These are phyloP conservation scores for Pythium sp. DNA, from an alignment of 352 stramenopile genomes.

Conservation along the genomic window DNA sequence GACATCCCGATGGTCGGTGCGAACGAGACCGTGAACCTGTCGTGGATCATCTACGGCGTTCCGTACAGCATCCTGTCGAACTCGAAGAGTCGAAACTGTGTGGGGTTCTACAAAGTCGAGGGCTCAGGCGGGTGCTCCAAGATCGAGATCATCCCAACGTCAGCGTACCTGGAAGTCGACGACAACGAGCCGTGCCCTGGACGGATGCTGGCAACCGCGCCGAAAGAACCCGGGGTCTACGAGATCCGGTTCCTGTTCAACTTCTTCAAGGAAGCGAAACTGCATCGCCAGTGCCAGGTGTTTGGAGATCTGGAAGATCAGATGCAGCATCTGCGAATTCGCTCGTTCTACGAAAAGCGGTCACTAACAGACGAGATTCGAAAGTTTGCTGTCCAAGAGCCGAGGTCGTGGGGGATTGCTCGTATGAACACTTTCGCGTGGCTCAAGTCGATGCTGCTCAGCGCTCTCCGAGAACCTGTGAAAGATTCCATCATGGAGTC, in stretches of 20 bases:
- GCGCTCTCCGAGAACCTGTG: constrained; percentile 39
- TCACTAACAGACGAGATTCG: constrained; percentile 41
- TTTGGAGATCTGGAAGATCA: constrained; percentile 60
- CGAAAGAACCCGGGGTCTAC: constrained; percentile 50
- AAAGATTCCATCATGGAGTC: constrained; percentile 27
- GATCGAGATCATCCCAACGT: constrained; percentile 53
- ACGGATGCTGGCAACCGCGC: constrained; percentile 42
- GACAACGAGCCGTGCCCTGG: constrained; percentile 37
- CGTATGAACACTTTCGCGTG: constrained; percentile 48
- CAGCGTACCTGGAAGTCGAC: constrained; percentile 41
- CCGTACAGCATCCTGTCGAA: constrained; percentile 46
- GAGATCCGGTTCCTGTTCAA: constrained; percentile 68
- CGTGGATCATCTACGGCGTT: constrained; percentile 54
- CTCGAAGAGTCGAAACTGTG: constrained; percentile 45
- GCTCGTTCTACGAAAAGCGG: constrained; percentile 50
- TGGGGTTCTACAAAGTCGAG: constrained; percentile 56
- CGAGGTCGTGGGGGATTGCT: constrained; percentile 32
- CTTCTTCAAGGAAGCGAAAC: constrained; percentile 53
- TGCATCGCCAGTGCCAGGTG: constrained; percentile 58
- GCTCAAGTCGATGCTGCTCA: constrained; percentile 51
- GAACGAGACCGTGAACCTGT: constrained; percentile 46
- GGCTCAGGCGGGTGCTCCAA: constrained; percentile 27
- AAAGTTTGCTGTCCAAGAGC: constrained; percentile 36
- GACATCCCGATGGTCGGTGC: constrained; percentile 41
- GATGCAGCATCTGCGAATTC: constrained; percentile 57